phyloP scores from a whole-genome alignment of 768 basidiomycete species.

The Psilocybe sp. region DNA sequence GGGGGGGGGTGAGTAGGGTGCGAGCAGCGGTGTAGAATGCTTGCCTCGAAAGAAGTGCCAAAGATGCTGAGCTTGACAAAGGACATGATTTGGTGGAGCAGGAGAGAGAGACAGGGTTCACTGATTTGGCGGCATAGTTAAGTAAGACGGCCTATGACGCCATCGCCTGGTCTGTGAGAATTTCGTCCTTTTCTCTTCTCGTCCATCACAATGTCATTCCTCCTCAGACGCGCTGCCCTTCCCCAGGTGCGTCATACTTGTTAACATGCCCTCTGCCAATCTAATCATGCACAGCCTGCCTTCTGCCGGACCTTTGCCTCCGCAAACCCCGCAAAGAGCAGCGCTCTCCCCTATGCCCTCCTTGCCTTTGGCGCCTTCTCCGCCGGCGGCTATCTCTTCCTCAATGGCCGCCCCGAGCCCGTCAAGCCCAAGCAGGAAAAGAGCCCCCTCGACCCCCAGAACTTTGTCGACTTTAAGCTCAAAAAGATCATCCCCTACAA shows the following conservation, averaged over 20 bases:
- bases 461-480: constrained; percentile 79
- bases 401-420: constrained; percentile 28
- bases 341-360: constrained; percentile 47
- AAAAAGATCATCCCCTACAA: constrained; percentile 84
- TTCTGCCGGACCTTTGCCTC: constrained; percentile 40
- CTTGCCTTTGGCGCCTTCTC: constrained; percentile 45
- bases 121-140: constrained; percentile 3
- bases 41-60: constrained; percentile 93
- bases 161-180: constrained; percentile 8
- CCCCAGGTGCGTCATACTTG: constrained; percentile 29
- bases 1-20: constrained; percentile 18
- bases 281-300: constrained; percentile 21
- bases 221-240: constrained; percentile 38
- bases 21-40: constrained; percentile 14
- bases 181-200: constrained; percentile 2
- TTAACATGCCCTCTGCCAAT: neutral
- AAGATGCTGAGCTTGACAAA: constrained; percentile 99
- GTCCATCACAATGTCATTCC: constrained; percentile 39
- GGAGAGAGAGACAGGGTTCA: constrained; percentile 9
- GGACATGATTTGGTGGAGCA: constrained; percentile 52
- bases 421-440: constrained; percentile 46
- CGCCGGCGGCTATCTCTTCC: constrained; percentile 48
- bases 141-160: constrained; percentile 16
- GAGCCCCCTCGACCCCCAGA: constrained; percentile 72
- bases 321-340: constrained; percentile 40